These are phyloP conservation scores for Saxispiralis lemnorum DNA, from an alignment of 495 filamentous ascomycete genomes.

Conservation along the genomic window DNA sequence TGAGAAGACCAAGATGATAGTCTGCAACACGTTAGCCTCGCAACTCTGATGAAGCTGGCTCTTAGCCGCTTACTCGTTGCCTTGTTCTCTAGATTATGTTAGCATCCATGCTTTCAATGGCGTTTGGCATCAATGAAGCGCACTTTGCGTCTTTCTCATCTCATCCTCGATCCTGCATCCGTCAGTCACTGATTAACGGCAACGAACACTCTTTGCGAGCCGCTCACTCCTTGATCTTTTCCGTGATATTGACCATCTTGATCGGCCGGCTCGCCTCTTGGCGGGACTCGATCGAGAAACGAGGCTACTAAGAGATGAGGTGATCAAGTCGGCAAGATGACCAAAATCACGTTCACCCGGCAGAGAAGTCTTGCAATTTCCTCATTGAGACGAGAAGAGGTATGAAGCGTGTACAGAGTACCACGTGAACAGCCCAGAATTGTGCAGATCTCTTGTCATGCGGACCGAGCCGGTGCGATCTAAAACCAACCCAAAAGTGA, in stretches of 20 bases:
- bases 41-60: neutral
- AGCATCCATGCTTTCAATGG: slow-evolving; percentile 9
- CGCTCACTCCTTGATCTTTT: slow-evolving; percentile 95
- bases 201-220: neutral
- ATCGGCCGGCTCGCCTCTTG: slow-evolving; percentile 14
- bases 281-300: too few relatives aligned
- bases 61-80: slow-evolving; percentile 56
- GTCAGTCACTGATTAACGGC: slow-evolving; percentile 6
- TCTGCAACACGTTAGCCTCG: slow-evolving; percentile 37
- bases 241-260: slow-evolving; percentile 98
- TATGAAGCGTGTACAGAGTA: too few relatives aligned
- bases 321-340: too few relatives aligned
- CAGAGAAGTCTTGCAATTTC: too few relatives aligned
- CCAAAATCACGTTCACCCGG: too few relatives aligned
- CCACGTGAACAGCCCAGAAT: too few relatives aligned
- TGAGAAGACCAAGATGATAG: slow-evolving; percentile 93
- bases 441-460: too few relatives aligned
- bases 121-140: slow-evolving; percentile 9
- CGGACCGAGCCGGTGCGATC: too few relatives aligned
- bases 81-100: slow-evolving; percentile 66
- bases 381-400: too few relatives aligned
- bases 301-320: too few relatives aligned
- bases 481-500: too few relatives aligned
- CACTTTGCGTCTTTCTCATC: slow-evolving; percentile 97
- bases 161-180: slow-evolving; percentile 85